Evolutionary conservation across 2,329 filamentous ascomycete species (phyloP).

Genomic region (Ophiognomonia clavigignenti-juglandacearum): DNA sequence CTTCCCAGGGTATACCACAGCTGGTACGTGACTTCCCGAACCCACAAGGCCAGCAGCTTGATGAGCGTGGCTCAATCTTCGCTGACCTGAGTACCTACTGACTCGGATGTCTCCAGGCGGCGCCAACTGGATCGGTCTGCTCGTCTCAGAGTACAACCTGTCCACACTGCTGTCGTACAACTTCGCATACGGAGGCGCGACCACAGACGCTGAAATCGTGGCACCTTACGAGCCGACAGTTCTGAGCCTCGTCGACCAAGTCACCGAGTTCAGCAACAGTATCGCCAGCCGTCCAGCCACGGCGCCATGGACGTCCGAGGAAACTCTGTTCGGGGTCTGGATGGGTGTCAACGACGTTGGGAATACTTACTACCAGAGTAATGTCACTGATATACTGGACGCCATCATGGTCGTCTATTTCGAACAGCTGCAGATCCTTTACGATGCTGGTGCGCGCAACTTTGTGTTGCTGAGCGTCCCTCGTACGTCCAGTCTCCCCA

Average conservation of each 20-base stretch:
- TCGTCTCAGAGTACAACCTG: constrained; percentile 36
- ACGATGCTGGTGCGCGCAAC: constrained; percentile 48
- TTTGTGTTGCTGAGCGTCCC: constrained; percentile 58
- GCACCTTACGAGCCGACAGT: constrained; percentile 42
- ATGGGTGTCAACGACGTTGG: constrained; percentile 42
- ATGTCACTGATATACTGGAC: constrained; percentile 28
- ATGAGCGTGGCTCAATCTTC: too few species aligned
- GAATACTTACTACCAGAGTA: constrained; percentile 35
- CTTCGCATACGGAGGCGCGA: constrained; percentile 46
- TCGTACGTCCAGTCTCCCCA: too few species aligned
- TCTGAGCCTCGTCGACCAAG: constrained; percentile 47
- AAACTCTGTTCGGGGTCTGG: constrained; percentile 45
- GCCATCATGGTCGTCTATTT: constrained; percentile 40
- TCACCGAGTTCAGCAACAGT: constrained; percentile 33
- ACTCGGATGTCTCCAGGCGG: too few species aligned
- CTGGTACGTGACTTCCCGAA: constrained; percentile 16
- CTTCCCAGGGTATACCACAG: constrained; percentile 43
- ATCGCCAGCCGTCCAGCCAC: constrained; percentile 28
- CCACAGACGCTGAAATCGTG: constrained; percentile 43
- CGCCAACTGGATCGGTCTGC: constrained; percentile 43
- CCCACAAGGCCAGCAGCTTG: neutral
- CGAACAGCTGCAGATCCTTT: constrained; percentile 39
- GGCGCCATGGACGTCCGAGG: constrained; percentile 36
- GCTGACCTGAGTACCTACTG: too few species aligned
- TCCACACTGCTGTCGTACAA: constrained; percentile 42